These are phyloP conservation scores for Aphelidium insulamus DNA, from an alignment of 371 early-diverging fungal genomes.

Conservation along the genomic window DNA sequence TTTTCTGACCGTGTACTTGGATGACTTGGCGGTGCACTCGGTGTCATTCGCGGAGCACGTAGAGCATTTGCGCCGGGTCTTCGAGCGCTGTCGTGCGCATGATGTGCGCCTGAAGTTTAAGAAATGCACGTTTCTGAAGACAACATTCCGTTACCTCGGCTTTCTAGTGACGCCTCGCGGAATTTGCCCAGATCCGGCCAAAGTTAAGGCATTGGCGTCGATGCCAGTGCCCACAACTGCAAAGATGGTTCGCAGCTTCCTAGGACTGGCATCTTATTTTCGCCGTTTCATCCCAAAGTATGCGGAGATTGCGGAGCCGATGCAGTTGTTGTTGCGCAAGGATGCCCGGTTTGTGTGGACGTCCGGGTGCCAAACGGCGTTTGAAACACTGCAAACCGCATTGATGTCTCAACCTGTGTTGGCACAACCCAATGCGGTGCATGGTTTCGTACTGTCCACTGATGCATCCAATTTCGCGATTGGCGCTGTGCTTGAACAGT, in stretches of 20 bases:
- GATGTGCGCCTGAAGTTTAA: slow-evolving; percentile 10
- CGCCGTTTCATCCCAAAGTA: slow-evolving; percentile 11
- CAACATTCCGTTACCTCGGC: slow-evolving; percentile 12
- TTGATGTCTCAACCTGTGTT: slow-evolving; percentile 9
- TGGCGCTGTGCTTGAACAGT: slow-evolving; percentile 13
- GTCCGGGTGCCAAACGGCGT: slow-evolving; percentile 4
- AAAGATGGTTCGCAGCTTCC: slow-evolving; percentile 7
- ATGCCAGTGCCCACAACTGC: slow-evolving; percentile 4
- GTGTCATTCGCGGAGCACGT: slow-evolving; percentile 10
- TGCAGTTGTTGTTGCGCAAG: slow-evolving; percentile 6
- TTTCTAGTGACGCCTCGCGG: slow-evolving; percentile 10
- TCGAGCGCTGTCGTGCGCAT: slow-evolving; percentile 8
- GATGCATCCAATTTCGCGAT: slow-evolving; percentile 13
- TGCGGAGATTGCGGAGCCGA: slow-evolving; percentile 3
- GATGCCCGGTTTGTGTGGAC: slow-evolving; percentile 5
- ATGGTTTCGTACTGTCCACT: slow-evolving; percentile 9
- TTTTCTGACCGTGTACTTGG: slow-evolving; percentile 15
- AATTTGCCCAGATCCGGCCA: slow-evolving; percentile 4
- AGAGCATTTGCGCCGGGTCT: slow-evolving; percentile 9
- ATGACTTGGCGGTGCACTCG: slow-evolving; percentile 20
- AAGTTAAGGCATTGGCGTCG: slow-evolving; percentile 5
- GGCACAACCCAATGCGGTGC: slow-evolving; percentile 5
- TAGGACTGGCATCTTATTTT: slow-evolving; percentile 12
- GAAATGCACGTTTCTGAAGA: slow-evolving; percentile 15
- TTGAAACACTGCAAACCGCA: slow-evolving; percentile 3